A percentile compares a stretch with the other conserved stretches of the same genome.
Evolutionary conservation across 2,329 filamentous ascomycete genomes (phyloP).

Genomic region (Pseudocercospora eumusae): DNA sequence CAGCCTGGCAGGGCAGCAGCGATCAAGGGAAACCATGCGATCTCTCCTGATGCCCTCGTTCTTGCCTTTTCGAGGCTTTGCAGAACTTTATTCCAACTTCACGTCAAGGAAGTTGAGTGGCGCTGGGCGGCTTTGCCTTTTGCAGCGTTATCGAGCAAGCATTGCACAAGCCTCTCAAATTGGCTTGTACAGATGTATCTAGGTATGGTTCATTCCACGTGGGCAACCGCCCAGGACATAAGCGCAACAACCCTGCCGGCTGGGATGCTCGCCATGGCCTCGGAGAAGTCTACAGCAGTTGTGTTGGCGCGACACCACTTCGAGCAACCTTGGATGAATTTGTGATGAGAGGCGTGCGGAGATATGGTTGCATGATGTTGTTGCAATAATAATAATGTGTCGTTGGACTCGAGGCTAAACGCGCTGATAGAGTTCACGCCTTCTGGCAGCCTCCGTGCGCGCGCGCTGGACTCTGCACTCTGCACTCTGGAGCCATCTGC

Average conservation of each 20-base stretch:
- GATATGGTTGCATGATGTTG: not conserved
- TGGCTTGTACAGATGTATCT: constrained; percentile 5
- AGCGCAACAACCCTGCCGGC: not conserved
- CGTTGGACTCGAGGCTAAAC: constrained; percentile 6
- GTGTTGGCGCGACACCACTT: constrained; percentile 5
- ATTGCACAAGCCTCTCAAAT: constrained; percentile 6
- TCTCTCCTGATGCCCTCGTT: constrained; percentile 9
- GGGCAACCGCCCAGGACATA: not conserved
- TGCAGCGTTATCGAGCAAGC: constrained; percentile 9
- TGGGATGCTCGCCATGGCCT: constrained; percentile 1
- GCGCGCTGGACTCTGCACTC: not conserved
- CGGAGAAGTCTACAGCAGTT: not conserved
- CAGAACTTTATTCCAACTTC: constrained; percentile 12
- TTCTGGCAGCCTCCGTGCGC: constrained; percentile 4
- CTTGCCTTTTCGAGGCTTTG: constrained; percentile 7
- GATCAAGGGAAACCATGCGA: constrained; percentile 1
- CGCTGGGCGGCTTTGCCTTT: constrained; percentile 4
- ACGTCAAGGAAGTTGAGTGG: constrained; percentile 6
- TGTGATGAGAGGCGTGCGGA: not conserved
- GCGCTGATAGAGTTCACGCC: not conserved
- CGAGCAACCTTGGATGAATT: constrained; percentile 1
- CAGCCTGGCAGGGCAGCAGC: not conserved
- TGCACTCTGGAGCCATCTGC: not conserved
- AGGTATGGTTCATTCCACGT: constrained; percentile 3
- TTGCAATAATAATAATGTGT: constrained; percentile 2